Base-by-base conservation (phyloP, 306 rosid species). In the Bauhinia variegata region DNA sequence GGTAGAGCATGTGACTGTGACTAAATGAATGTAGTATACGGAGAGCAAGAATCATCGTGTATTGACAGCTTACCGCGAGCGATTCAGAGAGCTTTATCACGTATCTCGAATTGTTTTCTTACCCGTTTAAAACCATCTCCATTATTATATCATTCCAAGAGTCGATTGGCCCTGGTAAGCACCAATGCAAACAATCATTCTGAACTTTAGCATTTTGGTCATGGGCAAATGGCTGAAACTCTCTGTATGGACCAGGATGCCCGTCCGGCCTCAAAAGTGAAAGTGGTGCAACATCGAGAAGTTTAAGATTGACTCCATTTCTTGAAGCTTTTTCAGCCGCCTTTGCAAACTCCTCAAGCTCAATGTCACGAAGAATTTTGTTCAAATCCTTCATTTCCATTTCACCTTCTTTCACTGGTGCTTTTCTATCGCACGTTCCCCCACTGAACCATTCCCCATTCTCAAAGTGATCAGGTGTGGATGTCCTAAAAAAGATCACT, bases 161-260 rank as follows among this genome's bases (percentile, higher is more conserved):
- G 54, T 95, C 97, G 19, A 95, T 90, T 15, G 99, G 97, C 33
- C 99, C 99, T 0, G 99, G 99, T 23, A 91, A 81, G 77, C 99
- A 95, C 99, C 99, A 95, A 74, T 95, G 99, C 82, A 95, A 55
- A 75, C 99, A 95, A 85, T 95, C 99, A 41, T 53, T 88, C 86
- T 81, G 96, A 36, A 88, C 84, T 60, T 77, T 75, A 10, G 78
- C 86, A 28, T 83, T 79, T 74, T 79, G 54, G 60, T 52, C 82
- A 10, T 60, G 64, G 4, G 81, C 95, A 72, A 78, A 95, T 54
- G 97, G 99, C 62, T 88, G 85, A 74, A 72, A 95, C 60, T 80
- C 68, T 75, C 99, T 77, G 67, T 85, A 95, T 6, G 92, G 79
- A 28, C 99, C 99, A 43, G 99, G 99, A 85, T 95, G 99, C 31